Percentiles rank a stretch among this genome's conserved stretches.
These are phyloP conservation scores for Citrus mangshanensis DNA, from an alignment of 345 rosid species.

Conservation along the genomic window DNA sequence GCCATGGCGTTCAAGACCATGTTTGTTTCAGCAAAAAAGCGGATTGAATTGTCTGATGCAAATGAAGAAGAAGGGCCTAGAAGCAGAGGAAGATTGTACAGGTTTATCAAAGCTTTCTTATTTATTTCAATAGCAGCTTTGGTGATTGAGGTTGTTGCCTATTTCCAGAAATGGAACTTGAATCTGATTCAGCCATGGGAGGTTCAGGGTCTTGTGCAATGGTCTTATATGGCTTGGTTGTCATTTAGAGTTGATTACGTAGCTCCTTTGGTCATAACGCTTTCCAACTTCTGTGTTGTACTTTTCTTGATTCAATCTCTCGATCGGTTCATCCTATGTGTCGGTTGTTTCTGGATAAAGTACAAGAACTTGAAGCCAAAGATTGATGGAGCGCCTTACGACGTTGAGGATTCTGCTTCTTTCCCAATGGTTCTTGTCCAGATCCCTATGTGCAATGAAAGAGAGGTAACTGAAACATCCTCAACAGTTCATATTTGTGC, in stretches of 20 bases:
- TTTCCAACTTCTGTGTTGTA: constrained; percentile 67
- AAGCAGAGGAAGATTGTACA: constrained; percentile 66
- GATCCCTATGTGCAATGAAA: constrained; percentile 97
- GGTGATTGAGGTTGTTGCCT: constrained; percentile 63
- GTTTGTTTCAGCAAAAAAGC: constrained; percentile 55
- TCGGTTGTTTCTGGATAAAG: constrained; percentile 92
- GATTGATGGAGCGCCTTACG: constrained; percentile 43
- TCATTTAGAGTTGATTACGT: constrained; percentile 69
- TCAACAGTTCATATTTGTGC: background rate
- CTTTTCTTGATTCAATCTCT: constrained; percentile 85
- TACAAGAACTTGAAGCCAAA: constrained; percentile 59
- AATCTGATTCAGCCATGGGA: constrained; percentile 63
- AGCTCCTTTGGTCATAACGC: constrained; percentile 58
- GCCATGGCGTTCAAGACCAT: constrained; percentile 35
- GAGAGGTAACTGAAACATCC: constrained; percentile 49
- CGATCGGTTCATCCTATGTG: constrained; percentile 68
- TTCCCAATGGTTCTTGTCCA: constrained; percentile 93
- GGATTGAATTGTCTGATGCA: constrained; percentile 40
- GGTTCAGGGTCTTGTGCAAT: constrained; percentile 63
- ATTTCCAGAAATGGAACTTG: constrained; percentile 72
- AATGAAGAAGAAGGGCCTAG: constrained; percentile 63
- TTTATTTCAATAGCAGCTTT: constrained; percentile 56
- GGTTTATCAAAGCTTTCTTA: constrained; percentile 67
- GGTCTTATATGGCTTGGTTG: constrained; percentile 75
- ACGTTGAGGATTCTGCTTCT: constrained; percentile 53